phyloP scores from a whole-genome alignment of 768 basidiomycete species.

The Scleroderma citrinum region DNA sequence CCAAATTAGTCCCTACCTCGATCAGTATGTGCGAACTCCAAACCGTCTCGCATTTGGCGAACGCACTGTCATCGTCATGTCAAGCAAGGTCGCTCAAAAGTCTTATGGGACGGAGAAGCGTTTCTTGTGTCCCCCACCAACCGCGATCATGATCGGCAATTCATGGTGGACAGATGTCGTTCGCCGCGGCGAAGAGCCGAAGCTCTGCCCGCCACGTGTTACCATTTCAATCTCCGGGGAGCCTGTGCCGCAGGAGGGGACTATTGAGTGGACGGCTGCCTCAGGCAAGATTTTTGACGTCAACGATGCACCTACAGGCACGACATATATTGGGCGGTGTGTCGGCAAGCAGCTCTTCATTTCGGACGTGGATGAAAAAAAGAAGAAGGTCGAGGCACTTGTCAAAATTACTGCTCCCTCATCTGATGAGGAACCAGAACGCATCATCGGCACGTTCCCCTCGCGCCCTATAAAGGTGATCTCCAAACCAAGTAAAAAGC shows the following conservation, averaged over 20 bases:
- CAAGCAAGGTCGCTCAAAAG: conserved; percentile 96
- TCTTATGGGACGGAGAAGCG: conserved; percentile 96
- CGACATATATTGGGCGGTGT: conserved; percentile 88
- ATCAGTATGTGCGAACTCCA: conserved; percentile 77
- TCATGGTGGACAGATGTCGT: conserved; percentile 89
- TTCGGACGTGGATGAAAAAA: conserved; percentile 90
- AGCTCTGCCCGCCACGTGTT: conserved; percentile 72
- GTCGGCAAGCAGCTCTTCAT: conserved; percentile 95
- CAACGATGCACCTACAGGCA: conserved; percentile 69
- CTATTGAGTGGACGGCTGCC: conserved; percentile 82
- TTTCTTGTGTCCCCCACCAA: conserved; percentile 91
- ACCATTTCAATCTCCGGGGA: conserved; percentile 92
- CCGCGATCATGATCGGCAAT: conserved; percentile 89
- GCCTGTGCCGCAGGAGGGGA: conserved; percentile 76
- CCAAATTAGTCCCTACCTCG: conserved; percentile 60
- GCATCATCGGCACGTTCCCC: conserved; percentile 83
- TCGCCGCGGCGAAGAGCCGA: conserved; percentile 68
- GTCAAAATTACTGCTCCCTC: conserved; percentile 83
- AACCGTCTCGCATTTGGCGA: conserved; percentile 91
- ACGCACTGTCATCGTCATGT: conserved; percentile 93
- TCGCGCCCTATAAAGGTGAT: conserved; percentile 97
- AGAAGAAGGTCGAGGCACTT: conserved; percentile 90
- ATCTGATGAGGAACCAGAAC: conserved; percentile 75
- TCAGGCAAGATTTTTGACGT: conserved; percentile 82
- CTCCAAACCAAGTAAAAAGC: conserved; percentile 96